phyloP scores from a whole-genome alignment of 2,329 filamentous ascomycete genomes.

The Tetracladium maxilliforme region DNA sequence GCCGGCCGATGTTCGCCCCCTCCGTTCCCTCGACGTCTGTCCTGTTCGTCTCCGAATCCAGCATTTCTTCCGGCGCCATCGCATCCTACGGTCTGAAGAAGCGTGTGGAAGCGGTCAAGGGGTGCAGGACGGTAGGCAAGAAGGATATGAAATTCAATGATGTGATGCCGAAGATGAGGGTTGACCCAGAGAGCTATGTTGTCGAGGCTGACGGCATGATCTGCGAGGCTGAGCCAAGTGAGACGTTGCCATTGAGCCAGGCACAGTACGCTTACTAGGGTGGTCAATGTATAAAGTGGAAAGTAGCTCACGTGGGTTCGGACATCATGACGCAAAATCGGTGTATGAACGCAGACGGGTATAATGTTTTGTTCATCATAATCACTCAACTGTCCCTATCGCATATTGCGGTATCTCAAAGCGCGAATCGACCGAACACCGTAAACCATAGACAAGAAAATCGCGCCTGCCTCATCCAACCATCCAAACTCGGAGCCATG shows the following conservation, averaged over 20 bases:
- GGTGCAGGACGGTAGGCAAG: constrained; percentile 65
- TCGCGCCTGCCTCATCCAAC: no score
- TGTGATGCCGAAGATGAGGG: constrained; percentile 69
- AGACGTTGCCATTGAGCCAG: constrained; percentile 61
- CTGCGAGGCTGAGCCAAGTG: constrained; percentile 60
- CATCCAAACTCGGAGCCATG: no score
- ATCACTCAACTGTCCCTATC: constrained; percentile 16
- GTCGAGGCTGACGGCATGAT: constrained; percentile 73
- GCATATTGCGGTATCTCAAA: constrained; percentile 45
- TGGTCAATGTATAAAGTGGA: no score
- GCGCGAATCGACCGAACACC: no score
- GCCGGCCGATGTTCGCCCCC: constrained; percentile 75
- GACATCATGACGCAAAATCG: no score
- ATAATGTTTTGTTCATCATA: background rate
- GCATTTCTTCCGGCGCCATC: constrained; percentile 51
- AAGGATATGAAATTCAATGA: constrained; percentile 85
- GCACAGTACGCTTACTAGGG: constrained; percentile 58
- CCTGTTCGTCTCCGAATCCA: constrained; percentile 68
- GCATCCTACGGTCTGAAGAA: constrained; percentile 64
- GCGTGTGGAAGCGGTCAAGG: constrained; percentile 64
- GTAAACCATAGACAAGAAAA: no score
- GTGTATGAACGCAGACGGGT: no score
- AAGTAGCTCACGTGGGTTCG: no score
- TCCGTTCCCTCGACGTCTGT: constrained; percentile 59
- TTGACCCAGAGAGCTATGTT: constrained; percentile 80